Evolutionary conservation across 2,329 filamentous ascomycete genomes (phyloP).

Genomic region (Bisporella sp.): DNA sequence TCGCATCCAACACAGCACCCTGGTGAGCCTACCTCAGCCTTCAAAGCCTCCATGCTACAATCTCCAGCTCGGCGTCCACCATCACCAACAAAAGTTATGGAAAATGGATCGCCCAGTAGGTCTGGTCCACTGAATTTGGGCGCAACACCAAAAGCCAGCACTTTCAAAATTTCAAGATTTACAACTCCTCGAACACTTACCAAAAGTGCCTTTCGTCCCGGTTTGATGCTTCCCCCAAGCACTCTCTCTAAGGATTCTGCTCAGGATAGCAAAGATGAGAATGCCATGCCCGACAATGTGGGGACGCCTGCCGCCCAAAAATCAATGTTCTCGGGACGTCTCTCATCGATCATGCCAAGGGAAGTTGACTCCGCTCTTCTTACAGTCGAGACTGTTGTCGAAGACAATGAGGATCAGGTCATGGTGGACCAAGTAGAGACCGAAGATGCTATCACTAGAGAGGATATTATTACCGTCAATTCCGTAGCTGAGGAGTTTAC

Average conservation of each 20-base stretch:
- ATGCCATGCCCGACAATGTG: not conserved
- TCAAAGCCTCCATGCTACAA: constrained; percentile 26
- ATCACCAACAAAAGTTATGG: constrained; percentile 25
- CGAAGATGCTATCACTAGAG: constrained; percentile 9
- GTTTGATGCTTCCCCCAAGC: constrained; percentile 15
- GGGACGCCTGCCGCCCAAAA: constrained; percentile 1
- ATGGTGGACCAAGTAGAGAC: not conserved
- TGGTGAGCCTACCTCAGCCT: constrained; percentile 10
- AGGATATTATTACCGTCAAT: constrained; percentile 13
- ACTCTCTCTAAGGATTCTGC: constrained; percentile 1
- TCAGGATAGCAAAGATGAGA: not conserved
- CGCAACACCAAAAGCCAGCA: constrained; percentile 21
- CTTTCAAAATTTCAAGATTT: constrained; percentile 26
- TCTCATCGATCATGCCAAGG: constrained; percentile 33
- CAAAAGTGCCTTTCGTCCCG: constrained; percentile 18
- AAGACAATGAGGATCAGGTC: constrained; percentile 11
- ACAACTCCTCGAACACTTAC: constrained; percentile 22
- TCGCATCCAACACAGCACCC: constrained; percentile 19
- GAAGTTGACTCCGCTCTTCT: constrained; percentile 23
- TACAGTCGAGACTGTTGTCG: constrained; percentile 6
- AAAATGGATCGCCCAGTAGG: constrained; percentile 24
- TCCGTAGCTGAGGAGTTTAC: constrained; percentile 11
- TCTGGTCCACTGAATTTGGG: constrained; percentile 4
- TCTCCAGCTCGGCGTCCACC: constrained; percentile 26
- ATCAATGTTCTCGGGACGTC: constrained; percentile 29